phyloP scores from a whole-genome alignment of 768 basidiomycete species.

The Lactarius indigo region DNA sequence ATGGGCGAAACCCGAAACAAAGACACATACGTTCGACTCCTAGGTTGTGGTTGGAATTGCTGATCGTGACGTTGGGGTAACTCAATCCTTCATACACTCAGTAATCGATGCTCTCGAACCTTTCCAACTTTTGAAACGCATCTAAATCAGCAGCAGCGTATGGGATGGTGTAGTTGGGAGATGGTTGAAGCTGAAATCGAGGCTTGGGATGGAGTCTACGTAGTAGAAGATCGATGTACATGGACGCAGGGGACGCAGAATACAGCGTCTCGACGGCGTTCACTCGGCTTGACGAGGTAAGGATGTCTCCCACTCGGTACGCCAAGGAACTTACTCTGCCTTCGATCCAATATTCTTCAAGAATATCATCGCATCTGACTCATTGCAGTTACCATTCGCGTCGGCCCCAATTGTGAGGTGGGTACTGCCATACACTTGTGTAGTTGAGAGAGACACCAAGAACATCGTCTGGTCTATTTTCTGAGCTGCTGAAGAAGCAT shows the following conservation, averaged over 20 bases:
- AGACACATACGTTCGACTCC: conserved; percentile 18
- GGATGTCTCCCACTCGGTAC: background rate
- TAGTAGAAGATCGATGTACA: conserved; percentile 54
- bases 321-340: conserved; percentile 36
- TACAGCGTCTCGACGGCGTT: conserved; percentile 56
- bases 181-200: conserved; percentile 24
- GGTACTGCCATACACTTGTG: conserved; percentile 51
- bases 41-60: background rate
- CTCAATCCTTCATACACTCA: background rate
- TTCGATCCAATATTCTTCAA: conserved; percentile 35
- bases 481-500: conserved; percentile 43
- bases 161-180: conserved; percentile 17
- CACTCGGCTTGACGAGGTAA: conserved; percentile 23
- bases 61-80: conserved; percentile 11
- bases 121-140: background rate
- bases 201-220: conserved; percentile 33
- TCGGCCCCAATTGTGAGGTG: conserved; percentile 54
- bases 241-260: conserved; percentile 46
- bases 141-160: conserved; percentile 28
- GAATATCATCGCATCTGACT: conserved; percentile 49
- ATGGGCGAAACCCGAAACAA: too few species aligned
- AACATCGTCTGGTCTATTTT: conserved; percentile 46
- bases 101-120: background rate
- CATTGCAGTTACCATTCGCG: conserved; percentile 46
- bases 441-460: conserved; percentile 49